Conservation (phyloP, 2,329 filamentous ascomycete genomes). For the Periconia digitata region DNA sequence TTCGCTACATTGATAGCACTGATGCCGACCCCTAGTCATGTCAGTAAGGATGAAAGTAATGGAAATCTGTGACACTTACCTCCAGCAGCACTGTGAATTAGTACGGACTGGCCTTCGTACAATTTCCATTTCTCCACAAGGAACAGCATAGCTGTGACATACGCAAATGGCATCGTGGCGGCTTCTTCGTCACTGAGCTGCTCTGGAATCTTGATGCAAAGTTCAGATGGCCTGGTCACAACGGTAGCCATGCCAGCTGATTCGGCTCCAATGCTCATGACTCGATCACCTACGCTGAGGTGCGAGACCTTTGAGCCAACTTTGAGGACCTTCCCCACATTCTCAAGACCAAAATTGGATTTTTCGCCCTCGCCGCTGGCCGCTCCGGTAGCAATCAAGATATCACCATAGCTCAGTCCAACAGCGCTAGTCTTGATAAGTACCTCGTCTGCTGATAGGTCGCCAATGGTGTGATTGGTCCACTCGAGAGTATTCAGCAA, state of each 20-base stretch:
- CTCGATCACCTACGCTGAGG: slow-evolving; percentile 19
- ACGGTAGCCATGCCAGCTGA: not conserved
- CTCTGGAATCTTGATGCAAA: slow-evolving; percentile 4
- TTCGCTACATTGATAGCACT: slow-evolving; percentile 28
- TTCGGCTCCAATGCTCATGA: slow-evolving; percentile 4
- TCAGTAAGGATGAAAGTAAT: slow-evolving; percentile 7
- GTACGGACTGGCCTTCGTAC: slow-evolving; percentile 32
- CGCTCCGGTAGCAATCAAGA: too few relatives aligned
- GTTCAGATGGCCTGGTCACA: not conserved
- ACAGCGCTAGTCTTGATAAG: too few relatives aligned
- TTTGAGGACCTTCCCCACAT: slow-evolving; percentile 13
- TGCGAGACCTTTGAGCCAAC: slow-evolving; percentile 14
- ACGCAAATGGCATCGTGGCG: slow-evolving; percentile 11
- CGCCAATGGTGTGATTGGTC: too few relatives aligned
- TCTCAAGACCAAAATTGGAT: slow-evolving; percentile 12
- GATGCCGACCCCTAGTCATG: slow-evolving; percentile 34
- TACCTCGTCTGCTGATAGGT: too few relatives aligned
- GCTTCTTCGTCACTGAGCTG: slow-evolving; percentile 7
- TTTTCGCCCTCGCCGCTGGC: too few relatives aligned
- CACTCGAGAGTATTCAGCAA: too few relatives aligned
- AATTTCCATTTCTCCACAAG: slow-evolving; percentile 33
- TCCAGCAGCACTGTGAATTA: slow-evolving; percentile 33
- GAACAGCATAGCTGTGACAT: slow-evolving; percentile 19
- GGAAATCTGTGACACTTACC: too few relatives aligned
- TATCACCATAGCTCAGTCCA: too few relatives aligned